A percentile compares a stretch with the other conserved stretches of the same genome.
Evolutionary conservation across 2,329 filamentous ascomycete genomes (phyloP).

Genomic region (Grosmannia huntii): DNA sequence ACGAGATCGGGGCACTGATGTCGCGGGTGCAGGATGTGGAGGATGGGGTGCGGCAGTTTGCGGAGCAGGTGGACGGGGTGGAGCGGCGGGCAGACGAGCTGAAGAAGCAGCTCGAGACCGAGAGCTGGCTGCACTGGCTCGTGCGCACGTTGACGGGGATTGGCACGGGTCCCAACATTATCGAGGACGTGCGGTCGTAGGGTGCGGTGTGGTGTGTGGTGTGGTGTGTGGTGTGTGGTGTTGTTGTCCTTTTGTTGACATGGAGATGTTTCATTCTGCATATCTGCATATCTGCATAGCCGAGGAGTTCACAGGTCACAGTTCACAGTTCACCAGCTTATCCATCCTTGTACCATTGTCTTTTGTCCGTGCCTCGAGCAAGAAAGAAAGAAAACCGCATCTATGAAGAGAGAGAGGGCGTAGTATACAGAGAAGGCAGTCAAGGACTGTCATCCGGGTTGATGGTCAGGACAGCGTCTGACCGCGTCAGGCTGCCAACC

Average conservation of each 20-base stretch:
- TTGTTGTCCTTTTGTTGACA: too few species aligned
- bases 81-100: conserved; percentile 52
- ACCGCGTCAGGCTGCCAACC: too few species aligned
- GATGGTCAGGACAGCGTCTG: too few species aligned
- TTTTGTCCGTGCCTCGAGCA: background rate
- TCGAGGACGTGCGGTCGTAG: conserved; percentile 13
- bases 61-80: conserved; percentile 61
- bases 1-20: conserved; percentile 72
- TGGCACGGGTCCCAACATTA: conserved; percentile 46
- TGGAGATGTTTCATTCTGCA: too few species aligned
- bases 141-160: conserved; percentile 48
- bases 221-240: background rate
- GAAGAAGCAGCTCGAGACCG: conserved; percentile 47
- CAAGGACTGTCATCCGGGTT: too few species aligned
- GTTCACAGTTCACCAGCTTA: background rate
- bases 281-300: too few species aligned
- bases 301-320: too few species aligned
- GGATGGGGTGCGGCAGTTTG: conserved; percentile 67
- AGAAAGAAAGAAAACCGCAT: background rate
- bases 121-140: conserved; percentile 53
- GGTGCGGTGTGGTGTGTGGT: background rate
- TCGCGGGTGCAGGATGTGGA: conserved; percentile 80
- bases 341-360: background rate
- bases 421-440: background rate
- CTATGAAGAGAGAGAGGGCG: background rate